Base-by-base conservation (phyloP, 805 yeast genomes). In the Wickerhamomyces silvicola region DNA sequence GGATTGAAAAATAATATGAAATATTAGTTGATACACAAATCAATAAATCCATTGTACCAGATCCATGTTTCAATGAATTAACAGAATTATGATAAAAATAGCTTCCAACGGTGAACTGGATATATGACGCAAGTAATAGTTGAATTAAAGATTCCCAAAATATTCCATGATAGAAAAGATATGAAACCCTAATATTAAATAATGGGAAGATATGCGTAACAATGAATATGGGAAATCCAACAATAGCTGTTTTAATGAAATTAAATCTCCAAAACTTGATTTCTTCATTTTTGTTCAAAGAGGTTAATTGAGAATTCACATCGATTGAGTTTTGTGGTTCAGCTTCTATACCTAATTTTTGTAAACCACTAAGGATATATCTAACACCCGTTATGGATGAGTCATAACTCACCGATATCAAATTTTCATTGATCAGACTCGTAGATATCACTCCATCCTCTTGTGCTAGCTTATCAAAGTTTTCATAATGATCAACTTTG, bases 11-110 rank as follows among this genome's bases (percentile, higher is more conserved):
- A 5, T 64, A 29, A 50, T 75, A 92, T 5, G 96, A 84, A 15
- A 82, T 75, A 30, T 79, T 59, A 0, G 96, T 87, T 4, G 97
- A 85, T 14, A 83, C 65, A 32, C 82, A 78, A 22, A 92, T 87
- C 38, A 92, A 65, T 2, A 90, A 82, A 57, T 92, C 98, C 98
- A 92, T 94, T 7, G 90, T 86, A 8, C 80, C 80, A 16, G 84
- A 77, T 6, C 78, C 70, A 48, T 83, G 87, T 32, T 64, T 64
- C 15, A 87, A 37, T 6, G 95, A 79, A 22, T 69, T 70, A 50
- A 59, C 67, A 7, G 92, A 73, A 35, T 84, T 79, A 29, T 56
- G 59, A 56, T 76, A 76, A 50, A 87, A 92, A 22, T 69, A 64
- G 6, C 60, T 46, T 0, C 95, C 97, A n/a, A 86, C 59, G 41